Evolutionary conservation across 1,139 yeast species (phyloP).

Genomic region (Blastobotrys aristatus): DNA sequence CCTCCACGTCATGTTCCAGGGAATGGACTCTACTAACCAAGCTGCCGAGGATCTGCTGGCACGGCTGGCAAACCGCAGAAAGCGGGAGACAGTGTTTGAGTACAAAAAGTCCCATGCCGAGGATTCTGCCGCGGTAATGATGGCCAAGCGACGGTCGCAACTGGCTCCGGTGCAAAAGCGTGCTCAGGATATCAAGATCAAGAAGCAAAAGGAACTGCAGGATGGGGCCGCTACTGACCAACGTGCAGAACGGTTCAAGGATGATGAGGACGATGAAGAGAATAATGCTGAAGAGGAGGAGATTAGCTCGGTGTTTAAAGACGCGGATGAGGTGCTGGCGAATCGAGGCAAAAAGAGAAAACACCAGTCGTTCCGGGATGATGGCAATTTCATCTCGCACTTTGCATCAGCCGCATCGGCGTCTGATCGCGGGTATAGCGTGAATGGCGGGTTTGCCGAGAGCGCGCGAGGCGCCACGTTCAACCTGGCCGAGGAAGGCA

Average conservation of each 20-base stretch:
- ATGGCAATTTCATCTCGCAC: conserved; percentile 81
- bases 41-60: conserved; percentile 72
- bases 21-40: conserved; percentile 42
- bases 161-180: conserved; percentile 81
- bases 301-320: conserved; percentile 27
- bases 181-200: conserved; percentile 58
- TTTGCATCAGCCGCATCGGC: conserved; percentile 77
- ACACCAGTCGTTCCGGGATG: conserved; percentile 54
- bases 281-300: conserved; percentile 32
- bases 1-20: conserved; percentile 71
- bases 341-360: conserved; percentile 17
- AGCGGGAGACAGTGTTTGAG: conserved; percentile 88
- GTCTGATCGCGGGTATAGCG: conserved; percentile 74
- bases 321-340: conserved; percentile 13
- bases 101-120: conserved; percentile 40
- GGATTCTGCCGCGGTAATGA: conserved; percentile 74
- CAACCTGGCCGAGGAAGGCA: conserved; percentile 74
- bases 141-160: conserved; percentile 82
- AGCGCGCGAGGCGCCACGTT: conserved; percentile 83
- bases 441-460: conserved; percentile 54
- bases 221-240: conserved; percentile 34
- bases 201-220: conserved; percentile 40
- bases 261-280: conserved; percentile 17
- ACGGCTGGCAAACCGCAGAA: conserved; percentile 57
- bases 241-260: conserved; percentile 15